phyloP scores from a whole-genome alignment of 768 basidiomycete genomes.

The Porpolomopsis calyptriformis region DNA sequence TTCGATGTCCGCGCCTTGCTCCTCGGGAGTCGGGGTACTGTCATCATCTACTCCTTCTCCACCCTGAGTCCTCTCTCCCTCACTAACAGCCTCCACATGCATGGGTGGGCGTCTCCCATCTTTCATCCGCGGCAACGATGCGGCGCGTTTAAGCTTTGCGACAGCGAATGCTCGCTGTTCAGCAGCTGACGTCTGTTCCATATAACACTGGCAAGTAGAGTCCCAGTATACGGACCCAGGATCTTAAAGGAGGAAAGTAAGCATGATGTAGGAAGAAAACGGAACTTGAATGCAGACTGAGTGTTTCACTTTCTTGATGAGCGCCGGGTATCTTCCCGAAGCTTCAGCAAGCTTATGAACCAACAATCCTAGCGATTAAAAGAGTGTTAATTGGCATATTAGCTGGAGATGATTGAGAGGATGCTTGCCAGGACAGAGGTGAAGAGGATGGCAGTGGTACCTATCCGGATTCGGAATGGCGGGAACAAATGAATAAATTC shows the following conservation, averaged over 20 bases:
- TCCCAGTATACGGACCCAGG: neutral
- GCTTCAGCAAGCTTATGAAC: neutral
- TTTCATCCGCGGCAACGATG: conserved; percentile 85
- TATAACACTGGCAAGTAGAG: conserved; percentile 16
- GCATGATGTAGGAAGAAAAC: neutral
- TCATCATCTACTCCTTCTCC: conserved; percentile 29
- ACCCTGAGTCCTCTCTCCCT: conserved; percentile 53
- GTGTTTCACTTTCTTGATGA: neutral
- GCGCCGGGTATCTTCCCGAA: neutral
- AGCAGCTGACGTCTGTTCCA: conserved; percentile 37
- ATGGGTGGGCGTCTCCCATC: conserved; percentile 82
- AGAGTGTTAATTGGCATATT: neutral
- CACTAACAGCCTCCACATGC: conserved; percentile 75
- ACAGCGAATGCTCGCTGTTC: conserved; percentile 84
- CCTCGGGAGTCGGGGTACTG: conserved; percentile 17
- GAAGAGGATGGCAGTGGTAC: no score
- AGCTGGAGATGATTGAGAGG: neutral
- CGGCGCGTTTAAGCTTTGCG: conserved; percentile 84
- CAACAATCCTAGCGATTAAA: neutral
- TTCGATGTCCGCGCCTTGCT: conserved; percentile 3
- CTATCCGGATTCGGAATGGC: no score
- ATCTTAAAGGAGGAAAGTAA: neutral
- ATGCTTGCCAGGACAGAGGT: neutral
- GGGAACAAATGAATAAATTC: no score
- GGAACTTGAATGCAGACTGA: neutral